Evolutionary conservation across 805 yeast genomes (phyloP), one percentile per base, ranked within the genome.

Genomic region (Saccharomyces jurei): DNA sequence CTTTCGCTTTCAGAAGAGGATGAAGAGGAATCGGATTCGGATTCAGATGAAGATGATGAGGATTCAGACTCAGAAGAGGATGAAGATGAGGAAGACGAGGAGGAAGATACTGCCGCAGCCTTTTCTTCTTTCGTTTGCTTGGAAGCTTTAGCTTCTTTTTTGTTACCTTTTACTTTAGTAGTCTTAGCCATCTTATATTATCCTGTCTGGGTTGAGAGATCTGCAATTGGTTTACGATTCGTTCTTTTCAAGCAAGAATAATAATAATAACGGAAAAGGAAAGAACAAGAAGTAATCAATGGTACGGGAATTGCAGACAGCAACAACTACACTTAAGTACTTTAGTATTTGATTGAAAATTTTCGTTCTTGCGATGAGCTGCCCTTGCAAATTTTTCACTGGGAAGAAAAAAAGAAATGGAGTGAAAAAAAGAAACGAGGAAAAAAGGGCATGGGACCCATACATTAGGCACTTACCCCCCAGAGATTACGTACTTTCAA

Each of bases 1-100:
- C 56, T 68, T 10, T 68, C 74, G 17, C 71, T 70, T 26, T 60
- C 73, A 10, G 76, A 70, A 27, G 57, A 50, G 21, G 57, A 54
- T 21, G 58, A 54, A 11, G 41, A 56, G 11, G 66, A 59, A 50
- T 58, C 61, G 5, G 65, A 59, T 3, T 62, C 64, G 8, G 64
- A 59, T 10, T 57, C 64, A 31, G 63, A 58, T 14, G 68, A 64
- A 22, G 59, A 54, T 28, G 63, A n/a, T n/a, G 31, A 28, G 22
- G 54, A 48, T 25, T 52, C 52, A 1, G 46, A 50, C n/a, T 50
- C 47, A 31, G 58, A 56, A 22, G 56, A 52, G 3, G 48, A 29
- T 29, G 30, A 29, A 8, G 30, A 29, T 29, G 30, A 28, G 27
- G 55, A 48, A 44, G 51, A 50, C 52, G 53, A 51, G 27, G 51